phyloP scores from a whole-genome alignment of 2,329 filamentous ascomycete genomes.

The Xylariales sp. region DNA sequence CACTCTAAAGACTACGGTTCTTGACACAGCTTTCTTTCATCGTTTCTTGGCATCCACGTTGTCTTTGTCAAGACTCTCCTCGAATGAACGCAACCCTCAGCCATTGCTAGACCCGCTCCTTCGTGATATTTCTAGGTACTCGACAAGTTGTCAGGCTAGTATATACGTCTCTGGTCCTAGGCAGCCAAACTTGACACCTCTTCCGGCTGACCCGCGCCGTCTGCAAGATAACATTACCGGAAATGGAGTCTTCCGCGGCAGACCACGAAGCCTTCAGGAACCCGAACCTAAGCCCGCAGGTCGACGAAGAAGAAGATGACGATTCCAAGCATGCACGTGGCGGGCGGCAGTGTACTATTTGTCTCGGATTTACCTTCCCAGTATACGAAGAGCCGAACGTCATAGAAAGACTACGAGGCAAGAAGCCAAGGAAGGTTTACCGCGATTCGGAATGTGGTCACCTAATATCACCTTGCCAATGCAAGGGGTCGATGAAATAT shows the following conservation, averaged over 20 bases:
- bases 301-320: neutral
- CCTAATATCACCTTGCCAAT: conserved; percentile 84
- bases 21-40: too few relatives aligned
- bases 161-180: too few relatives aligned
- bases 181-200: too few relatives aligned
- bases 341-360: conserved; percentile 72
- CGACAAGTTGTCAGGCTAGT: too few relatives aligned
- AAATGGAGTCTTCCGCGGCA: neutral
- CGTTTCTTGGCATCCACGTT: too few relatives aligned
- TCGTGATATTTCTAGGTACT: too few relatives aligned
- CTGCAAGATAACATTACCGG: too few relatives aligned
- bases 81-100: too few relatives aligned
- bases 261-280: neutral
- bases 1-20: too few relatives aligned
- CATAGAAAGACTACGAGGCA: conserved; percentile 23
- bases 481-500: conserved; percentile 88
- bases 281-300: neutral
- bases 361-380: conserved; percentile 63
- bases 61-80: too few relatives aligned
- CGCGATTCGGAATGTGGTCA: conserved; percentile 72
- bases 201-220: too few relatives aligned
- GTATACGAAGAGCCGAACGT: conserved; percentile 32
- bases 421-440: conserved; percentile 41
- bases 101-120: too few relatives aligned
- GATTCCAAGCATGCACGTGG: neutral